Evolutionary conservation across 495 filamentous ascomycete species (phyloP), one percentile per base, ranked within the genome.

Genomic region (Lasiosphaeria hispida): DNA sequence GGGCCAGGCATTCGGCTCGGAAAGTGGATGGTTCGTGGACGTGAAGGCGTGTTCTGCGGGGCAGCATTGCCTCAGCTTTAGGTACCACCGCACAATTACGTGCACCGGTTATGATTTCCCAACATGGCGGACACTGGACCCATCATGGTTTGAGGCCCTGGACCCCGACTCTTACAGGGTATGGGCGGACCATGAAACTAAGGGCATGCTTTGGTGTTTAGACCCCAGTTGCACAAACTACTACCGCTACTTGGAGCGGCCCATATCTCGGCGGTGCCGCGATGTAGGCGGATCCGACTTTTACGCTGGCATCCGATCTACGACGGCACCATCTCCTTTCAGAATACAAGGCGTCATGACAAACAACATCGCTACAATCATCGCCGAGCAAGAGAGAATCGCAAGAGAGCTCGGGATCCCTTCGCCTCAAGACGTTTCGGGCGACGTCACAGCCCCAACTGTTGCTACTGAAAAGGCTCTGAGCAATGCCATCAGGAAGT

Each of bases 221-320:
- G 40, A 43, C 40, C 40, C 40, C 13, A 43, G 40, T 13, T 43
- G 40, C 40, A 15, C 40, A 43, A 43, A 43, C 40, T 43, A 15
- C 40, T 43, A 43, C 17, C 40, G 40, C 40, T 43, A 43, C 40
- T 43, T 43, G 40, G 40, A 43, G 40, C 40, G 40, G 40, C 40
- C 40, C 40, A 43, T 43, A 11, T n/a, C 17, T 43, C 40, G 40
- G 17, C 40, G 40, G 17, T 43, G 40, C 17, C 17, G 40, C 40
- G 40, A 15, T 43, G 40, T 15, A 15, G 40, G 6, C 40, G 40
- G n/a, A 15, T 6, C n/a, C 17, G 11, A 43, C 40, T n/a, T 43
- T 43, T 43, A 43, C 40, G n/a, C n/a, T n/a, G n/a, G n/a, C 40
- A 43, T 11, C n/a, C 13, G 5, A 43, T n/a, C 40, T 15, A 43